phyloP scores from a whole-genome alignment of 768 basidiomycete species.

The Hemileccinum rubropunctum region DNA sequence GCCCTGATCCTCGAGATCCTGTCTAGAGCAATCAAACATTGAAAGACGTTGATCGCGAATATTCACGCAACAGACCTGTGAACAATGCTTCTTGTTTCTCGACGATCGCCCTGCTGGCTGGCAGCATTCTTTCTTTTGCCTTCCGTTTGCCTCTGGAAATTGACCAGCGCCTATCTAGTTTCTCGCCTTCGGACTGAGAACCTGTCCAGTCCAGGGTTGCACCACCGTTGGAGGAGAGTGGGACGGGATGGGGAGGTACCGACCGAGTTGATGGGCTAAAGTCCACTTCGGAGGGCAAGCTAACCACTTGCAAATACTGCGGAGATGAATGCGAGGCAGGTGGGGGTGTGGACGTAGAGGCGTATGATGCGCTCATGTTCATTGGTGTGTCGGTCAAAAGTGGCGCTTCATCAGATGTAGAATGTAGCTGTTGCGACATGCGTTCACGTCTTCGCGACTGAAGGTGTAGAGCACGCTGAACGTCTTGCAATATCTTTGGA shows the following conservation, averaged over 20 bases:
- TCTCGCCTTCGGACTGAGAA: constrained; percentile 52
- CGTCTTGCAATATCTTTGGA: constrained; percentile 77
- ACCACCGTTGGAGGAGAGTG: constrained; percentile 66
- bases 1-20: constrained; percentile 55
- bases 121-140: constrained; percentile 47
- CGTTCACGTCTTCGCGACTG: constrained; percentile 77
- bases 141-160: constrained; percentile 52
- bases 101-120: constrained; percentile 41
- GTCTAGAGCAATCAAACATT: constrained; percentile 35
- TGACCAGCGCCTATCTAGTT: constrained; percentile 60
- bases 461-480: constrained; percentile 69
- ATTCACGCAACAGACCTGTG: constrained; percentile 41
- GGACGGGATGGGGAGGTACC: constrained; percentile 58
- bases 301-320: constrained; percentile 17
- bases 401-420: constrained; percentile 18
- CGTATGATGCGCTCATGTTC: constrained; percentile 26
- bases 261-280: constrained; percentile 63
- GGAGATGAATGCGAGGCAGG: constrained; percentile 18
- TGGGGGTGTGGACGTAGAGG: constrained; percentile 30
- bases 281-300: constrained; percentile 50
- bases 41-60: background rate
- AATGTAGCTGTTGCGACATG: constrained; percentile 24
- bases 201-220: constrained; percentile 73
- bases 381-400: constrained; percentile 27
- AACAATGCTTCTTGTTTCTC: constrained; percentile 62